Base-by-base conservation (phyloP, 768 basidiomycete genomes). In the Suillus ampliporus region DNA sequence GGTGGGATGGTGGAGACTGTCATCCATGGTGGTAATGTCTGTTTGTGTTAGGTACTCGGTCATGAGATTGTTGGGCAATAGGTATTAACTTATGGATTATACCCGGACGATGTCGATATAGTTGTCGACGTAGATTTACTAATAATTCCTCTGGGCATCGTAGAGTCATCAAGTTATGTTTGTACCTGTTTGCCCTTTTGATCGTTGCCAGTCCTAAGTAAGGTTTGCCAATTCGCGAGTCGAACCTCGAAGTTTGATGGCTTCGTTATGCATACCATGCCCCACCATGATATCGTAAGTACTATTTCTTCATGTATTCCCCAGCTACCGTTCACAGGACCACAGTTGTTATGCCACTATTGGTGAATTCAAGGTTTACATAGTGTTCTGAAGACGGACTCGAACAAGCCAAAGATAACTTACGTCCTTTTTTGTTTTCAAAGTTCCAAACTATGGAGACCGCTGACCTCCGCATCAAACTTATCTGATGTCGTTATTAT, bases 1-100 rank as follows among this genome's bases (percentile, higher is more conserved):
- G 57, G 61, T 61, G 61, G 61, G 61, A 61, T 5, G 61, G 61
- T 31, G 61, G 61, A 17, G 61, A 61, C 41, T 61, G 61, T 43
- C 61, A 61, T 61, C 61, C 61, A 31, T 61, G 61, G 61, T 61
- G 58, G 59, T 60, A 26, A 57, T 14, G 46, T 23, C 37, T 56
- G 41, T 38, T 5, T 38, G 19, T 44, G 31, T 31, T 31, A 6
- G 31, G 31, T 6, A 31, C 6, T 31, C 3, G 10, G 50, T 13
- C 9, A 50, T 54, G 35, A n/a, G 5, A 34, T 40, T 40, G 38
- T 6, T 10, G 37, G 35, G 35, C 35, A 37, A 35, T 21, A 2
- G 3, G 17, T n/a, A n/a, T n/a, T n/a, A n/a, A n/a, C n/a, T n/a
- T n/a, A n/a, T n/a, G n/a, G n/a, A n/a, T n/a, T n/a, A n/a, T n/a